Evolutionary conservation across 2,329 filamentous ascomycete genomes (phyloP).

Genomic region (Dothideomycetes sp.): DNA sequence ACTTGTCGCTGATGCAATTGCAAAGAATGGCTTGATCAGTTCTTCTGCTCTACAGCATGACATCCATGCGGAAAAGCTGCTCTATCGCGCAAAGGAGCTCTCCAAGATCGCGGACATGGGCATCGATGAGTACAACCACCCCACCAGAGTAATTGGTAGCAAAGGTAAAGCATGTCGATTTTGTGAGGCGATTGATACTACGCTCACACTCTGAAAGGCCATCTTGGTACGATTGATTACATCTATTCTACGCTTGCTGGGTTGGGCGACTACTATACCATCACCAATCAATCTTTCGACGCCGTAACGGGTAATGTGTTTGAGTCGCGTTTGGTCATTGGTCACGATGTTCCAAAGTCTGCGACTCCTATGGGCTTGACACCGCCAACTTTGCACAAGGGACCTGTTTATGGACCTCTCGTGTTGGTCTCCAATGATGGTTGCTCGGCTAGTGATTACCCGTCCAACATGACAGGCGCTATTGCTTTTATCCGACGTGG

Average conservation of each 20-base stretch:
- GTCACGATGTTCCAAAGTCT: constrained; percentile 46
- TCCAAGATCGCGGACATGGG: constrained; percentile 51
- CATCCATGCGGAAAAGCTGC: constrained; percentile 46
- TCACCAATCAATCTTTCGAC: constrained; percentile 37
- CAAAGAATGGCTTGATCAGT: background rate
- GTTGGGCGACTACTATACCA: constrained; percentile 50
- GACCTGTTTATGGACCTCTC: constrained; percentile 29
- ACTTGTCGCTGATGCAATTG: background rate
- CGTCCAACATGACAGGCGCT: constrained; percentile 45
- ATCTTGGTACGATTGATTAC: constrained; percentile 18
- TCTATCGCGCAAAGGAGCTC: constrained; percentile 49
- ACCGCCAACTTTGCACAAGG: constrained; percentile 14
- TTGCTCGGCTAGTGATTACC: constrained; percentile 54
- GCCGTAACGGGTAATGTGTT: constrained; percentile 19
- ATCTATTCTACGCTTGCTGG: constrained; percentile 23
- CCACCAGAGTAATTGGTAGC: constrained; percentile 61
- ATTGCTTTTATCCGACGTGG: constrained; percentile 65
- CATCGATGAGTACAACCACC: constrained; percentile 52
- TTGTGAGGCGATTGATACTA: background rate
- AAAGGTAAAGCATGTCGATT: constrained; percentile 32
- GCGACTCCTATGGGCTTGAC: constrained; percentile 42
- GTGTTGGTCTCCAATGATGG: constrained; percentile 50
- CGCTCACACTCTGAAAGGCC: constrained; percentile 3
- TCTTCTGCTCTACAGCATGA: constrained; percentile 36
- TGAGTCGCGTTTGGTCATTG: constrained; percentile 34